phyloP scores from a whole-genome alignment of 257 asterid species.

The Solanum habrochaites region DNA sequence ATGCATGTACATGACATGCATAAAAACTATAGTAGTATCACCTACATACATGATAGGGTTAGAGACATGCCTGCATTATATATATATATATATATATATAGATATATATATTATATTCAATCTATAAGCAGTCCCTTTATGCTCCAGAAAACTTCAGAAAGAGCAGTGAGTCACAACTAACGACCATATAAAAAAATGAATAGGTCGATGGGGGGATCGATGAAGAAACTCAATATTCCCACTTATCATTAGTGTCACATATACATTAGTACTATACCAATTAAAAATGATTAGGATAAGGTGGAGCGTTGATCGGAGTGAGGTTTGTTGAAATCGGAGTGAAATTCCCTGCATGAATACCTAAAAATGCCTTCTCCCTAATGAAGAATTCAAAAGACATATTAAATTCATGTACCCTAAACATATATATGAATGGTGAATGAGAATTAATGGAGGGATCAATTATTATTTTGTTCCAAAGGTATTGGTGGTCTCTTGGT shows the following conservation, averaged over 20 bases:
- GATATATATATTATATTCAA: too few species aligned
- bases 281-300: neutral
- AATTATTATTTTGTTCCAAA: constrained; percentile 22
- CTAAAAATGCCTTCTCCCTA: constrained; percentile 16
- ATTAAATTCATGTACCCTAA: neutral
- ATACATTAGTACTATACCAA: neutral
- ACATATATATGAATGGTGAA: constrained; percentile 25
- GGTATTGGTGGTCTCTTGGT: constrained; percentile 35
- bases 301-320: constrained; percentile 17
- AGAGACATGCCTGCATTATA: neutral
- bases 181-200: constrained; percentile 12
- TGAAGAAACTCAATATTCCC: constrained; percentile 11
- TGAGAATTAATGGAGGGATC: neutral
- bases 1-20: neutral
- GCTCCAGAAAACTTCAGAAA: neutral
- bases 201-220: neutral
- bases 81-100: too few species aligned
- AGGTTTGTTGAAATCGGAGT: constrained; percentile 29
- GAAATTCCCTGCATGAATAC: constrained; percentile 7
- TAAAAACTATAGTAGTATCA: neutral
- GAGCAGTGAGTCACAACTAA: constrained; percentile 23
- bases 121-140: neutral
- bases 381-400: neutral
- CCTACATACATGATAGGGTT: neutral
- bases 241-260: constrained; percentile 33